A percentile compares a stretch with the other conserved stretches of the same genome.
These are phyloP conservation scores for Diospyros kaki DNA, from an alignment of 148 eudicot species.

Conservation along the genomic window DNA sequence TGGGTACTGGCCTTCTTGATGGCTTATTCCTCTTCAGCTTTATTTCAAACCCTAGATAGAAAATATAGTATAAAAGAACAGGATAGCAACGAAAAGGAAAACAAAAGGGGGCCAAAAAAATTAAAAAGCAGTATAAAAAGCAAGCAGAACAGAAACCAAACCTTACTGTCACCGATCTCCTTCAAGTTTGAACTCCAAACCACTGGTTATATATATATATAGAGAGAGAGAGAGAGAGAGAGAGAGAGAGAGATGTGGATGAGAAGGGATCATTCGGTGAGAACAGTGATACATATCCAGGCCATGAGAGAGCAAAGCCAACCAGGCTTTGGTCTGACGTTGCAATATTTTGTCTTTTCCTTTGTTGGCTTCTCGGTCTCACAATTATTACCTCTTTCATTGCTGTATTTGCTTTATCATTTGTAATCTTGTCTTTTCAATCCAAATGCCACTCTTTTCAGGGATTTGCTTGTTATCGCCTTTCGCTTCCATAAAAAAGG, in stretches of 20 bases:
- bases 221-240: slow-evolving; percentile 3
- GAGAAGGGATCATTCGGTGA: slow-evolving; percentile 26
- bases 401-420: slow-evolving; percentile 15
- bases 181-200: slow-evolving; percentile 18
- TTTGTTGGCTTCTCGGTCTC: slow-evolving; percentile 27
- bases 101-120: too few relatives aligned
- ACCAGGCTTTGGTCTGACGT: slow-evolving; percentile 33
- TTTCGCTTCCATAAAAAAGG: background rate
- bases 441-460: background rate
- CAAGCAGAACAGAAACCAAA: too few relatives aligned
- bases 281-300: slow-evolving; percentile 18
- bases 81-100: too few relatives aligned
- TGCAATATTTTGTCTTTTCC: slow-evolving; percentile 44
- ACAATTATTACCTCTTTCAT: slow-evolving; percentile 20
- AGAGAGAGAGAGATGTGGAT: slow-evolving; percentile 28
- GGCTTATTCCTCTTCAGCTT: too few relatives aligned
- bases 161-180: slow-evolving; percentile 7
- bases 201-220: slow-evolving; percentile 10
- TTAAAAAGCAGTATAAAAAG: too few relatives aligned
- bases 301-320: slow-evolving; percentile 26
- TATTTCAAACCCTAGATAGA: too few relatives aligned
- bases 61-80: too few relatives aligned
- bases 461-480: slow-evolving; percentile 1
- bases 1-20: too few relatives aligned
- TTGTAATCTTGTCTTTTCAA: background rate